Conservation (phyloP, 2,329 filamentous ascomycete species). For the Venturia effusa region DNA sequence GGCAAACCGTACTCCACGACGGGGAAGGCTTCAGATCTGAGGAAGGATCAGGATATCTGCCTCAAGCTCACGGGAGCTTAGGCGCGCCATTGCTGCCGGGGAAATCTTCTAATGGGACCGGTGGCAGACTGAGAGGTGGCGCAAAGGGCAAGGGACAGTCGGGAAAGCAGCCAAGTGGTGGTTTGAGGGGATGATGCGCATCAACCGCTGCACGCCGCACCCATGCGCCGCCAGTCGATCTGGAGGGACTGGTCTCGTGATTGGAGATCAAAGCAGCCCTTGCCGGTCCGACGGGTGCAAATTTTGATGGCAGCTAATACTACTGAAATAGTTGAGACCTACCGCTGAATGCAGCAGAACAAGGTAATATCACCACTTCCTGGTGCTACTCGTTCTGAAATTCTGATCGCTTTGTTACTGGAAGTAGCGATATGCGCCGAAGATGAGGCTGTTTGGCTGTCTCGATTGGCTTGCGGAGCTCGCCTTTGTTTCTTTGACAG, state of each 20-base stretch:
- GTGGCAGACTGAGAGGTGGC: slow-evolving; percentile 21
- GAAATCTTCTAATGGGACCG: slow-evolving; percentile 16
- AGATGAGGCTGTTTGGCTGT: background rate
- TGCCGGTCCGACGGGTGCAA: slow-evolving; percentile 7
- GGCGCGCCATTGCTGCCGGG: slow-evolving; percentile 17
- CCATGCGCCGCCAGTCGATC: slow-evolving; percentile 2
- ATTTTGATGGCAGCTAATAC: background rate
- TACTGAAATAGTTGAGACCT: slow-evolving; percentile 12
- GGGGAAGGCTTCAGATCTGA: slow-evolving; percentile 57
- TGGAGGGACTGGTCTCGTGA: slow-evolving; percentile 3
- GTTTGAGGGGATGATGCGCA: slow-evolving; percentile 18
- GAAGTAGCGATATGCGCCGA: background rate
- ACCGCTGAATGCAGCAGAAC: slow-evolving; percentile 5
- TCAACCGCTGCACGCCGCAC: slow-evolving; percentile 3
- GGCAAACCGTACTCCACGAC: slow-evolving; percentile 62
- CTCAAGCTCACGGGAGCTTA: slow-evolving; percentile 8
- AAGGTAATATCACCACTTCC: slow-evolving; percentile 5
- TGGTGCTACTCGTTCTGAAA: background rate
- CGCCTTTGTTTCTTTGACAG: background rate
- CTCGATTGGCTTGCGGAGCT: background rate
- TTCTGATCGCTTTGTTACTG: background rate
- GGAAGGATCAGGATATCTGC: slow-evolving; percentile 20
- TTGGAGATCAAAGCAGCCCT: background rate
- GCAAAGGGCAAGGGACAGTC: slow-evolving; percentile 27
- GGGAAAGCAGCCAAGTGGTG: slow-evolving; percentile 25